These are phyloP conservation scores for Cucurbita maxima DNA, from an alignment of 306 rosid genomes.

Conservation along the genomic window DNA sequence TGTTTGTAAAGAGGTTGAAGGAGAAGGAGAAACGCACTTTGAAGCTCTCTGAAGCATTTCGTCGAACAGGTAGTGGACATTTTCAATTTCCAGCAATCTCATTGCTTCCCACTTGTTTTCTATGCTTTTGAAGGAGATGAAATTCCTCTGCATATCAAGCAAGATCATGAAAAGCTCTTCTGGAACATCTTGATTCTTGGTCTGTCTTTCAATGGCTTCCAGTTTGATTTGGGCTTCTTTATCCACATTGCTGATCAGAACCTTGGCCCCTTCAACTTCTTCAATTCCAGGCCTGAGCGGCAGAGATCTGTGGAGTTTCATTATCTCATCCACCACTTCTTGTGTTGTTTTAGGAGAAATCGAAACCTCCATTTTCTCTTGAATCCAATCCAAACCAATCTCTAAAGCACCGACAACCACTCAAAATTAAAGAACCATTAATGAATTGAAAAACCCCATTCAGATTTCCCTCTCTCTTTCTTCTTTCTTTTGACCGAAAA, in stretches of 20 bases:
- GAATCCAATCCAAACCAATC: not conserved
- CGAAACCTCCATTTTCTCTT: conserved; percentile 16
- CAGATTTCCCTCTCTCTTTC: not conserved
- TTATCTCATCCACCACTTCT: conserved; percentile 59
- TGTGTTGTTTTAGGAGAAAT: conserved; percentile 29
- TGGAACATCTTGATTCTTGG: conserved; percentile 35
- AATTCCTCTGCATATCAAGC: conserved; percentile 57
- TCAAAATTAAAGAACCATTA: not conserved
- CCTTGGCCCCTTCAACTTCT: conserved; percentile 63
- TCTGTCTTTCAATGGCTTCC: conserved; percentile 37
- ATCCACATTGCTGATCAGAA: conserved; percentile 43
- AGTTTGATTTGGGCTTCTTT: conserved; percentile 48
- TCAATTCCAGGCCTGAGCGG: conserved; percentile 51
- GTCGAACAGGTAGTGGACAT: conserved; percentile 47
- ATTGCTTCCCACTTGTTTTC: conserved; percentile 60
- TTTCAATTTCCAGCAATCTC: conserved; percentile 60
- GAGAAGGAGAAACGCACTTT: conserved; percentile 27
- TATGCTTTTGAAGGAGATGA: conserved; percentile 33
- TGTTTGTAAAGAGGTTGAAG: conserved; percentile 1
- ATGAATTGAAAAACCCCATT: not conserved
- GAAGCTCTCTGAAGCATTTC: conserved; percentile 74
- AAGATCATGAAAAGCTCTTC: conserved; percentile 61
- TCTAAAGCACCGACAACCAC: not conserved
- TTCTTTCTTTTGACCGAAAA: not conserved
- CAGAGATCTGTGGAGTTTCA: conserved; percentile 62